Conservation (phyloP, 257 asterid species). For the Solanum lycopersicoides region DNA sequence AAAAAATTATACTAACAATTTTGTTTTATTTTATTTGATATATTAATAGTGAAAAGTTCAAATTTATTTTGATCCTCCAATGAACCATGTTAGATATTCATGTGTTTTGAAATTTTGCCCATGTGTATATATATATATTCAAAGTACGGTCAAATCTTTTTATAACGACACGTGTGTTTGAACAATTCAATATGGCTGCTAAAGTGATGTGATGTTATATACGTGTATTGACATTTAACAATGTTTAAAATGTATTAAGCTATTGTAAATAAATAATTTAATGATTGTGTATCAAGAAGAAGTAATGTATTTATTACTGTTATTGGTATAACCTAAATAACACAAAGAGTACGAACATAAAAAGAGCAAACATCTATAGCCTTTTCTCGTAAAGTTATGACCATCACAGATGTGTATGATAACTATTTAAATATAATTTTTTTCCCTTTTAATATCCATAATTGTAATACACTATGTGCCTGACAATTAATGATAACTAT, state of each 20-base stretch:
- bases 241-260: accelerated
- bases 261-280: too few species aligned
- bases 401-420: too few species aligned
- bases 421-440: too few species aligned
- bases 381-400: too few species aligned
- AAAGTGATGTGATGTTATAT: too few species aligned
- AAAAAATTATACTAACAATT: neutral
- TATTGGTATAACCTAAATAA: neutral
- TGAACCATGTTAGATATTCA: neutral
- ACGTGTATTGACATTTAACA: too few species aligned
- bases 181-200: too few species aligned
- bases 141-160: too few species aligned
- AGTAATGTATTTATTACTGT: neutral
- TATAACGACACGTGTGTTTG: accelerated
- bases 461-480: too few species aligned
- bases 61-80: neutral
- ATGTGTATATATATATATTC: too few species aligned
- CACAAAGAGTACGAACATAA: neutral
- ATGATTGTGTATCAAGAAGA: neutral
- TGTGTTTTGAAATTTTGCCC: neutral
- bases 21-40: neutral
- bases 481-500: too few species aligned
- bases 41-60: neutral
- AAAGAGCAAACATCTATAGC: neutral
- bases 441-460: too few species aligned